A percentile compares a stretch with the other conserved stretches of the same genome.
Conservation (phyloP, 1,139 yeast genomes). For the Nakaseomyces nivariensis region DNA sequence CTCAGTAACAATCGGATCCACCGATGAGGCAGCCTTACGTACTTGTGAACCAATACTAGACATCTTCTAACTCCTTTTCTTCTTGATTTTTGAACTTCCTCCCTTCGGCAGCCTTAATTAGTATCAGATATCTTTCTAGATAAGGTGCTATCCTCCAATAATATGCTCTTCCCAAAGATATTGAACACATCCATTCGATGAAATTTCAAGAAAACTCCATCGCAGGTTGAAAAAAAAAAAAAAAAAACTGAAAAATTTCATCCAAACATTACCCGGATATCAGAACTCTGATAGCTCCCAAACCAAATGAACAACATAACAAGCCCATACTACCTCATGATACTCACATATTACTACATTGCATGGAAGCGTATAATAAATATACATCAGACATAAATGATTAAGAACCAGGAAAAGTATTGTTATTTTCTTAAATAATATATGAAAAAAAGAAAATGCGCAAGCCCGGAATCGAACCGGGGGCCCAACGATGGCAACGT, state of each 20-base stretch:
- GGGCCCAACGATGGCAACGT: slow-evolving; percentile 14
- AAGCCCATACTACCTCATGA: no score
- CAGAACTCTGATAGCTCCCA: no score
- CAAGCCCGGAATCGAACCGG: slow-evolving; percentile 21
- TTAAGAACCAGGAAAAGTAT: no score
- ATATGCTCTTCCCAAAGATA: no score
- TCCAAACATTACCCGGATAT: neutral
- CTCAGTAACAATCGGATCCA: slow-evolving; percentile 85
- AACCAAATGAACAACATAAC: no score
- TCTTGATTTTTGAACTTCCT: neutral
- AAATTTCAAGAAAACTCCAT: neutral
- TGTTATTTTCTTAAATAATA: no score
- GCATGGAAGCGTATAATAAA: neutral
- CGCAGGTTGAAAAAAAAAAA: neutral
- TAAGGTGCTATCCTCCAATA: no score
- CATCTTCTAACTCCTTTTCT: slow-evolving; percentile 6
- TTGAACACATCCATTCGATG: neutral
- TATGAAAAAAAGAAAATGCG: slow-evolving; percentile 8
- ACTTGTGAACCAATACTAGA: slow-evolving; percentile 42
- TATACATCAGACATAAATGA: neutral
- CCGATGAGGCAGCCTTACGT: slow-evolving; percentile 80
- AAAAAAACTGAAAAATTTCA: neutral
- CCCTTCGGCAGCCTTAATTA: neutral
- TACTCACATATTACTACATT: no score
- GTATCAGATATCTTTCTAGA: neutral